phyloP scores from a whole-genome alignment of 228 moss, liverwort and hornwort species.

The Sphagnum fallax region DNA sequence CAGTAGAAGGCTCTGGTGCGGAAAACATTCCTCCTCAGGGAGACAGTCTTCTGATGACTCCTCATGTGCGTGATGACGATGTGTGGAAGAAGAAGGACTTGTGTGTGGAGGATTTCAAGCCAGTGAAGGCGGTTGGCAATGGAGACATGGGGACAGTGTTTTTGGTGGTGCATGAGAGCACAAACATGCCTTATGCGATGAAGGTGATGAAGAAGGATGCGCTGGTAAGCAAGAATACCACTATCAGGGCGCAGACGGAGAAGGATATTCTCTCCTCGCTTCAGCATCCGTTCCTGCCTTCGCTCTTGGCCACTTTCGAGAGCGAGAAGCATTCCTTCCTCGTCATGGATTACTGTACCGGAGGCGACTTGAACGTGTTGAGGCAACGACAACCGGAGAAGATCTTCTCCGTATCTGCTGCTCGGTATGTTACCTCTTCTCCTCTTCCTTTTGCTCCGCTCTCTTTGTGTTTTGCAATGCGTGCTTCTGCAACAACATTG shows the following conservation, averaged over 20 bases:
- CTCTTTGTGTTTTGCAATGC: too few relatives aligned
- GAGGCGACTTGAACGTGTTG: constrained; percentile 36
- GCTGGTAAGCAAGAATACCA: constrained; percentile 13
- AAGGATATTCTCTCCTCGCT: constrained; percentile 23
- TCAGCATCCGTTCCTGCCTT: constrained; percentile 33
- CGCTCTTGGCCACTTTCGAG: constrained; percentile 33
- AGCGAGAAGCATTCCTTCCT: constrained; percentile 33
- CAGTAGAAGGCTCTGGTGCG: too few relatives aligned
- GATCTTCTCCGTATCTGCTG: constrained; percentile 31
- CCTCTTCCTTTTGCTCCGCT: background rate
- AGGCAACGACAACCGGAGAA: constrained; percentile 38
- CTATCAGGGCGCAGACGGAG: constrained; percentile 26
- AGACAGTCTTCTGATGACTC: too few relatives aligned
- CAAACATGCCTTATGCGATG: constrained; percentile 24
- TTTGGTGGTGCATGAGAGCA: constrained; percentile 17
- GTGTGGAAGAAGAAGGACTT: background rate
- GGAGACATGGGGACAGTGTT: constrained; percentile 50
- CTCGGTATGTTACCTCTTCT: constrained; percentile 18
- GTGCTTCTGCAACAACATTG: too few relatives aligned
- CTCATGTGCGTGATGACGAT: too few relatives aligned
- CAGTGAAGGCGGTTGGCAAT: constrained; percentile 29
- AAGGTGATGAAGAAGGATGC: constrained; percentile 52
- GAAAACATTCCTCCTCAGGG: too few relatives aligned
- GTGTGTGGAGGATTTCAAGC: constrained; percentile 9
- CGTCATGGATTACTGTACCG: constrained; percentile 37